These are phyloP conservation scores for Coniosporium tulheliwenetii DNA, from an alignment of 2,329 filamentous ascomycete genomes.

Conservation along the genomic window DNA sequence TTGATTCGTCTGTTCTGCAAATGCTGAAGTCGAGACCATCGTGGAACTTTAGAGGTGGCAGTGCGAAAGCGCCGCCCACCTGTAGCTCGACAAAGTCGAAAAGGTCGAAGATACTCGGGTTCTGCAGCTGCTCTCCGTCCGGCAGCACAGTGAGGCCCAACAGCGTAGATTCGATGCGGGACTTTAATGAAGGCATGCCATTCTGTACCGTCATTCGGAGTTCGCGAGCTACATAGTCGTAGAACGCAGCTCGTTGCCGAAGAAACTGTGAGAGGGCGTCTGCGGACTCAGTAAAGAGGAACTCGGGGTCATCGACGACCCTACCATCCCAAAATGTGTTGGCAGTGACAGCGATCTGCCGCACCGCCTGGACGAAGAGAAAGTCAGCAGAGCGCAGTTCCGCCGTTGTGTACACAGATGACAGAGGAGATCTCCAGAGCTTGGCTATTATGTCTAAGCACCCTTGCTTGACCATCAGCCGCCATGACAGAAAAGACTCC, in stretches of 20 bases:
- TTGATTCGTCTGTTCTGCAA: conserved; percentile 45
- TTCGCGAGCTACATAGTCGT: conserved; percentile 77
- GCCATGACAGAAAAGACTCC: conserved; percentile 37
- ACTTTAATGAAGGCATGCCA: conserved; percentile 39
- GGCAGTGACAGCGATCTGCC: conserved; percentile 54
- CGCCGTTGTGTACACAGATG: conserved; percentile 55
- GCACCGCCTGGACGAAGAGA: conserved; percentile 60
- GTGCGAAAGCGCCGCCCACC: conserved; percentile 27
- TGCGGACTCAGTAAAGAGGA: conserved; percentile 53
- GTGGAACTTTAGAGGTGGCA: conserved; percentile 44
- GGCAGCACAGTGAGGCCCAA: conserved; percentile 58
- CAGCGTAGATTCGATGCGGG: conserved; percentile 43
- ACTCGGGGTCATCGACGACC: conserved; percentile 43
- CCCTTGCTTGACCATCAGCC: conserved; percentile 24
- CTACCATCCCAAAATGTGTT: conserved; percentile 61
- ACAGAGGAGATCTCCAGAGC: conserved; percentile 72
- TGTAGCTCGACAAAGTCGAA: conserved; percentile 75
- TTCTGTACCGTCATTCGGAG: conserved; percentile 61
- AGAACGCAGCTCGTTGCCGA: conserved; percentile 55
- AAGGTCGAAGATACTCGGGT: conserved; percentile 74
- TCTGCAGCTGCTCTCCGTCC: conserved; percentile 48
- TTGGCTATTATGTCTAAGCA: conserved; percentile 51
- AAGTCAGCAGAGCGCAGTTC: conserved; percentile 71
- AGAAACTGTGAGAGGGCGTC: conserved; percentile 64
- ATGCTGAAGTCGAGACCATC: conserved; percentile 50